Evolutionary conservation across 2,329 filamentous ascomycete species (phyloP), one percentile per base, ranked within the genome.

Genomic region (Paradendryphiella salina): DNA sequence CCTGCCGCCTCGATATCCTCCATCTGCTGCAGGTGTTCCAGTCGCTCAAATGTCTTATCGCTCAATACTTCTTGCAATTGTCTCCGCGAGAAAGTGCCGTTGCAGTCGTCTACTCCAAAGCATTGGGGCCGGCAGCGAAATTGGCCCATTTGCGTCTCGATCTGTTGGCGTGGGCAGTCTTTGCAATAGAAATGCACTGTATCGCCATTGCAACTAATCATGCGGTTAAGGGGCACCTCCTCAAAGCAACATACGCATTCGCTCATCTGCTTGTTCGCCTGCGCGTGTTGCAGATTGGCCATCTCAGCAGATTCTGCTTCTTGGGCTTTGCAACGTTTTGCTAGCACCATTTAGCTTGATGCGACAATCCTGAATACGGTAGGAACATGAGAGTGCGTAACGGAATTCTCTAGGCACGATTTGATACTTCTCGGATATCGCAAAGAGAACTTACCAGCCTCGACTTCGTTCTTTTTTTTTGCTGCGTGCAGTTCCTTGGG

Each of bases 231-330:
- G 1, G 88, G 80, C 41, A 79, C 78, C 3, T 90, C 85, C 5
- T 78, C 77, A 63, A 82, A 94, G 71, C 90, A 96, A 64, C 88
- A 90, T 35, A 79, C 80, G 60, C 76, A 95, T 59, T 93, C 88
- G 9, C 77, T 71, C 33, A 86, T 76, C 14, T 81, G 77, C 0
- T 85, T 59, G 15, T 57, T 59, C 33, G 45, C 51, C 13, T 58
- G 45, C 13, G 71, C 69, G 42, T 44, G 42, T 9, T 52, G 38
- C 11, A 73, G 51, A 38, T 78, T 77, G 14, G 64, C 60, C 28
- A 71, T 58, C 57, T 78, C 76, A 2, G 52, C 52, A 20, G 52
- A 48, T 32, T 59, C 39, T 15, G 51, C 49, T 34, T 66, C 54
- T 47, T 61, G 57, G n/a, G 60, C 46, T 48, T 64, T 61, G n/a